Base-by-base conservation (phyloP, 78 protist genomes). In the Isochrysis galbana region DNA sequence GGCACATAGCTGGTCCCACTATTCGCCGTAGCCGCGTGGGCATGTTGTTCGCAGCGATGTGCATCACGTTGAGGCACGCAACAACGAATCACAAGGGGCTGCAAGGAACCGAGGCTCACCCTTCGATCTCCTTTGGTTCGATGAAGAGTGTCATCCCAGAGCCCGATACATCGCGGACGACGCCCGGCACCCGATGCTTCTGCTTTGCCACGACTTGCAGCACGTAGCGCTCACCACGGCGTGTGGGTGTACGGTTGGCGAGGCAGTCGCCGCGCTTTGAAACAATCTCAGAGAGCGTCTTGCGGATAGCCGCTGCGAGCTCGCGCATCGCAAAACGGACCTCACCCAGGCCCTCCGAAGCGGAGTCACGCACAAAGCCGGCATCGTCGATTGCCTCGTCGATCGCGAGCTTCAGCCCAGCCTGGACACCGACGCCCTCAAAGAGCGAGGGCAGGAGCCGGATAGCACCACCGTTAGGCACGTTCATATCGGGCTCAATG, bases 281-380 rank as follows among this genome's bases (percentile, higher is more conserved):
- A 19, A 42, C 34, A 17, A 78, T 0, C 87, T 5, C 39, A 7
- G 23, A 32, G 34, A 78, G 87, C 51, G 23, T 21, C 29, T 23
- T 11, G 29, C 51, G 46, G 23, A 17, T 14, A 17, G 54, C 51
- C 39, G 54, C 38, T 14, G 54, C 32, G 17, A 39, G 51, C 87
- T 39, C 54, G 48, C 54, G 54, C 54, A 0, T 42, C n/a, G 87
- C 87, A 1, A 42, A 78, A 21, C 87, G 46, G 39, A 42, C 29
- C 34, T 39, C 51, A 32, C 54, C 87, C 34, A 78, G 87, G 21
- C 36, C 34, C 26, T n/a, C 39, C 25, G 32, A 1, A 5, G 87
- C 87, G n/a, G 87, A 25, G 87, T 78, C 87, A 32, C 87, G 46
- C 87, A 78, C 87, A 48, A 11, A 0, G 34, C 87, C 87, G 87